Evolutionary conservation across 805 yeast genomes (phyloP), one percentile per base, ranked within the genome.

Genomic region (Yarrowia deformans): DNA sequence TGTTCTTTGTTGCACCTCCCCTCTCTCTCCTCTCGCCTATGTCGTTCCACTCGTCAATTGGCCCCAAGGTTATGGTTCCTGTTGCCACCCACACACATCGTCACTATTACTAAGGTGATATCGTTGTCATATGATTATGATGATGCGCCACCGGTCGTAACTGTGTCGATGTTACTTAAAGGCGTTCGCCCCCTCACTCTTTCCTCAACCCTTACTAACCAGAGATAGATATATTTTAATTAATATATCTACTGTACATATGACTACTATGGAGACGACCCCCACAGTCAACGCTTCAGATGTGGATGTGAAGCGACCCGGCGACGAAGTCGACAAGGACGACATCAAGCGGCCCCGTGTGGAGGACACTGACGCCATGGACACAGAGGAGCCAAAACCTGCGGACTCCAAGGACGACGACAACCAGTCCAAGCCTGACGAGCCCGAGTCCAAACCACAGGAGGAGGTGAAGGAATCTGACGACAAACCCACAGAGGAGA

Each of bases 381-480:
- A 40, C 29, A 60, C 67, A 40, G 61, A 70, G 19, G 45, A 43
- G 42, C 23, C 56, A n/a, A 72, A 40, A 13, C 60, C 60, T 2
- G 29, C 39, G 5, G 58, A 52, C 23, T 18, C 58, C 37, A 64
- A 58, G 14, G 56, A 68, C 16, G 37, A 37, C 49, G 61, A 32
- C 29, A 23, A 23, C 29, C 29, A 23, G 39, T 8, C 54, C 61
- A 35, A 32, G 18, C 42, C 56, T n/a, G 40, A 50, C 40, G 39
- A 32, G 29, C 40, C 37, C 4, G 29, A 23, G 23, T 13, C 58
- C 16, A 66, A 55, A 16, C 42, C 61, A 14, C 32, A 29, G n/a
- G 35, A 54, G 32, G 71, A 70, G 55, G 71, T 69, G 12, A 74
- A 73, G 19, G 75, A 45, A 8, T 45, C 52, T 4, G 34, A 42